Base-by-base conservation (phyloP, 1,139 yeast species). In the Debaryomyces sp. region DNA sequence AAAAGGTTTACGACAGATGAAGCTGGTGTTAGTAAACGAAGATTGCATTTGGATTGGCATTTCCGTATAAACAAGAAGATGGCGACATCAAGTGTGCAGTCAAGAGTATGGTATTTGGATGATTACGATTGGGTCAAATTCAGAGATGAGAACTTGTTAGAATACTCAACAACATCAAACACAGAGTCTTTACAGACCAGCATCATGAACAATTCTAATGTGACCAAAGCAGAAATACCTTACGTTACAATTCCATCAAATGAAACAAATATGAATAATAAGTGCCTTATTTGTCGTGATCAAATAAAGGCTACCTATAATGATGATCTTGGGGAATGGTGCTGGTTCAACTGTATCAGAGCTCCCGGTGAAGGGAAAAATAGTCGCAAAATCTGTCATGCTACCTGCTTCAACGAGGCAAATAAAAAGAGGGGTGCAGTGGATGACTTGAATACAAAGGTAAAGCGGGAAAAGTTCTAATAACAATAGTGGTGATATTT, bases 251-350 rank as follows among this genome's bases (percentile, higher is more conserved):
- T 90, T n/a, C 96, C 97, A 0, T 75, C 83, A 8, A 81, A 81
- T 45, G 84, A 84, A 32, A 77, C 77, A 18, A 83, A 84, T 57
- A 87, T 87, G 80, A 83, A 81, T 48, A 80, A 84, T 51, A 79
- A 83, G 46, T 95, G 99, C 70, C 86, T 90, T 8, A 84, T 94
- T 36, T 95, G 99, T 71, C 85, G 88, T 57, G 99, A 95, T 59
- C 80, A 77, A 44, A 81, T 91, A 47, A 79, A 80, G 54, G 92
- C 96, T 6, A 82, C 84, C 7, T 94, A 90, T 76, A 89, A 89
- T 62, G 97, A 91, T 61, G 92, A 88, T 47, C 73, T 84, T 5
- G 98, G 97, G 40, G 97, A 92, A 63, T 95, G 99, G 99, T 84
- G 92, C 37, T 94, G 97, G 97, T 80, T 76, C 57, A 85, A 88